These are phyloP conservation scores for Ustilago shanxiensis DNA, from an alignment of 1,284 basidiomycete genomes.

Conservation along the genomic window DNA sequence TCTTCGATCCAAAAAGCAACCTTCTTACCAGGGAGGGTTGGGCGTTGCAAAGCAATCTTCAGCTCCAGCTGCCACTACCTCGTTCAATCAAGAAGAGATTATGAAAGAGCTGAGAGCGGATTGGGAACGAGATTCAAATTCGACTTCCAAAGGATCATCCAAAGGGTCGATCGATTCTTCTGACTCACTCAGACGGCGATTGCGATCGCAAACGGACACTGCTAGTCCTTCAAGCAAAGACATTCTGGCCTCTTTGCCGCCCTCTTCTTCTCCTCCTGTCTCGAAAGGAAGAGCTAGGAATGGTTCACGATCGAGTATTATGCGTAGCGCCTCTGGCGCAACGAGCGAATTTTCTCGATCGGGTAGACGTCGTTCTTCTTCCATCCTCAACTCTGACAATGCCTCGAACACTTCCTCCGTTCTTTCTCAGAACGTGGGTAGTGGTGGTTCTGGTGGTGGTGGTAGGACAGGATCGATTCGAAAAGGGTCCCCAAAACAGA, in stretches of 20 bases:
- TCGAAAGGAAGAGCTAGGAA: slow-evolving; percentile 15
- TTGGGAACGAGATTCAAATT: slow-evolving; percentile 25
- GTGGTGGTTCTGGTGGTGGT: neutral
- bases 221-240: neutral
- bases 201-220: slow-evolving; percentile 7
- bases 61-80: slow-evolving; percentile 8
- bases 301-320: slow-evolving; percentile 36
- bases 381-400: slow-evolving; percentile 4
- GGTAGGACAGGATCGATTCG: slow-evolving; percentile 6
- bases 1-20: neutral
- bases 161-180: slow-evolving; percentile 17
- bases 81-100: neutral
- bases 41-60: slow-evolving; percentile 12
- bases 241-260: neutral
- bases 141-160: slow-evolving; percentile 25
- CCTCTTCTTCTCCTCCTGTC: slow-evolving; percentile 13
- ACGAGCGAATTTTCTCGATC: slow-evolving; percentile 8
- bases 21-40: slow-evolving; percentile 16
- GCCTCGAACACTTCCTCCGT: slow-evolving; percentile 13
- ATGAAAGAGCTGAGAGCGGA: slow-evolving; percentile 24
- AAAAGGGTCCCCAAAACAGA: slow-evolving; percentile 2
- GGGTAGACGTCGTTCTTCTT: slow-evolving; percentile 10
- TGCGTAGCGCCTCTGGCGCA: slow-evolving; percentile 30
- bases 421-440: no score
- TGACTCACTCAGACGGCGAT: slow-evolving; percentile 22